These are phyloP conservation scores for Parafenestella ontariensis DNA, from an alignment of 2,329 filamentous ascomycete species.

Conservation along the genomic window DNA sequence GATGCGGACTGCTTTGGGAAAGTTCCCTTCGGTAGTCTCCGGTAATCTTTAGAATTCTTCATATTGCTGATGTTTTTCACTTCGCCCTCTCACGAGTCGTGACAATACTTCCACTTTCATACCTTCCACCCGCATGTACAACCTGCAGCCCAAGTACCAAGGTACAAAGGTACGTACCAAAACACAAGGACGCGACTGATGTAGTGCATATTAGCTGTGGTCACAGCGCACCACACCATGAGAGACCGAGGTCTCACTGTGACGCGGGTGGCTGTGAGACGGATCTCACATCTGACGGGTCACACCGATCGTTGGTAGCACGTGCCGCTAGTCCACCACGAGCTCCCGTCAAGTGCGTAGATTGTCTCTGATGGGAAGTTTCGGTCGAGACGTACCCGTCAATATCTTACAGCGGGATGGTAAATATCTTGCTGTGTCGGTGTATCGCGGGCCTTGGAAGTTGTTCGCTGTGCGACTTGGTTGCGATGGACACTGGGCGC, in stretches of 20 bases:
- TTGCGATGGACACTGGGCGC: neutral
- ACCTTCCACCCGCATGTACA: neutral
- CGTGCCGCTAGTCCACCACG: constrained; percentile 3
- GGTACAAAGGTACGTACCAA: neutral
- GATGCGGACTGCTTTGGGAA: neutral
- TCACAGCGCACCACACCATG: constrained; percentile 20
- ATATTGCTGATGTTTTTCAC: neutral
- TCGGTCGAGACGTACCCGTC: neutral
- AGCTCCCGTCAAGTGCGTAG: neutral
- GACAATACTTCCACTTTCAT: neutral
- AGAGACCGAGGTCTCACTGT: constrained; percentile 6
- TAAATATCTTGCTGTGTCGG: too few relatives aligned
- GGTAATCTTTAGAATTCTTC: neutral
- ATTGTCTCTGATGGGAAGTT: neutral
- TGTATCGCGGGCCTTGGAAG: too few relatives aligned
- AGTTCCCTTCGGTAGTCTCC: neutral
- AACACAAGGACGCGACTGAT: neutral
- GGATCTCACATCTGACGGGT: constrained; percentile 5
- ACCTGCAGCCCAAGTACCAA: neutral
- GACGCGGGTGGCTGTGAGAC: neutral
- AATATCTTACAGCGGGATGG: neutral
- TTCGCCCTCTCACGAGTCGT: neutral
- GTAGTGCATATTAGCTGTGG: constrained; percentile 21
- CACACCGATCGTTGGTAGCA: constrained; percentile 7
- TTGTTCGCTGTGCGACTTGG: too few relatives aligned